Percentiles rank a stretch among this genome's conserved stretches.
Evolutionary conservation across 345 rosid genomes (phyloP).

Genomic region (Balakata baccata): DNA sequence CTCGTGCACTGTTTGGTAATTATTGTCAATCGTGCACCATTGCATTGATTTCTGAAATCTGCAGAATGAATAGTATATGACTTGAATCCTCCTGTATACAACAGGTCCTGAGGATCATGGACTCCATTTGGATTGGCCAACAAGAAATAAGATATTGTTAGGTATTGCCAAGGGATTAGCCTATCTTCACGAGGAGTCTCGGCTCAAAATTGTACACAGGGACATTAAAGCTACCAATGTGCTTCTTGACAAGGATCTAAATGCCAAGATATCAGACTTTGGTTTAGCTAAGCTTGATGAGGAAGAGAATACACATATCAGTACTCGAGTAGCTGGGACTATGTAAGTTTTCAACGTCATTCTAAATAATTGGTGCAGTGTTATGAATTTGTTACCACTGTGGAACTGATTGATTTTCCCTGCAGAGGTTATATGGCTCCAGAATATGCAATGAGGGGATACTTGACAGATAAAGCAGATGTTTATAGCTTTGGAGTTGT

Average conservation of each 20-base stretch:
- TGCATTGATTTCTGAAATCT: no score
- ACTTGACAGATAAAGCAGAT: conserved; percentile 89
- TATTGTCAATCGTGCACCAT: no score
- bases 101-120: conserved; percentile 42
- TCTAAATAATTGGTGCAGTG: no score
- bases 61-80: no score
- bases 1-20: conserved; percentile 35
- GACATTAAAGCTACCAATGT: conserved; percentile 71
- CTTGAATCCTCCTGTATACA: no score
- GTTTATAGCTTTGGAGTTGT: no score
- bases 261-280: conserved; percentile 42
- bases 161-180: conserved; percentile 57
- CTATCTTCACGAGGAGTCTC: conserved; percentile 65
- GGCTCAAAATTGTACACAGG: conserved; percentile 66
- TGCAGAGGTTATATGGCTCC: conserved; percentile 33
- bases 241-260: conserved; percentile 51
- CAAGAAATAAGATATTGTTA: conserved; percentile 49
- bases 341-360: no score
- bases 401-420: no score
- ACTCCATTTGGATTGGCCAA: conserved; percentile 50
- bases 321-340: no score
- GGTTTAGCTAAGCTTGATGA: no score
- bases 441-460: conserved; percentile 95
- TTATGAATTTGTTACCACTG: no score
- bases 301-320: no score